These are phyloP conservation scores for Trichosanthes truncata DNA, from an alignment of 306 rosid species.

Conservation along the genomic window DNA sequence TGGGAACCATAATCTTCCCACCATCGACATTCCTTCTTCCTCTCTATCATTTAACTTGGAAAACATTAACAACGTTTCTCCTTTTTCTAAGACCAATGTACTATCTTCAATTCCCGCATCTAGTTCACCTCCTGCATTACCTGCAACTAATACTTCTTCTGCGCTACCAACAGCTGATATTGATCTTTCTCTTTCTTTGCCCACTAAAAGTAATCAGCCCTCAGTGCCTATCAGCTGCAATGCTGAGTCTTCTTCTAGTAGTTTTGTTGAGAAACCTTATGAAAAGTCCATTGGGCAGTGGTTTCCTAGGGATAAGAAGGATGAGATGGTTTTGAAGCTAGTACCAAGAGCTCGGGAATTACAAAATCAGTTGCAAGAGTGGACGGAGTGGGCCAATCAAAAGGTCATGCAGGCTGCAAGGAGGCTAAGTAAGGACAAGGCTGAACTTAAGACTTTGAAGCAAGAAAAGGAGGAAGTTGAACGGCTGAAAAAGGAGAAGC, in stretches of 20 bases:
- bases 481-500: slow-evolving; percentile 73
- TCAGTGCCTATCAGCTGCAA: slow-evolving; percentile 29
- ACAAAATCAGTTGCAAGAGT: slow-evolving; percentile 73
- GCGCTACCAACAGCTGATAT: slow-evolving; percentile 36
- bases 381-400: slow-evolving; percentile 96
- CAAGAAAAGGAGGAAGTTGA: slow-evolving; percentile 90
- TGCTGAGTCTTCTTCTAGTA: slow-evolving; percentile 26
- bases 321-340: slow-evolving; percentile 67
- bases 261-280: slow-evolving; percentile 38
- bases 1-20: slow-evolving; percentile 28
- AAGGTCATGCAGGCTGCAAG: slow-evolving; percentile 97
- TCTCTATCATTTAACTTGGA: slow-evolving; percentile 30
- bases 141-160: slow-evolving; percentile 19
- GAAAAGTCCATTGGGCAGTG: slow-evolving; percentile 50
- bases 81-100: slow-evolving; percentile 19
- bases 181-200: slow-evolving; percentile 76
- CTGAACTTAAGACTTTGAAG: slow-evolving; percentile 61
- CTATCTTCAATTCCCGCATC: slow-evolving; percentile 12
- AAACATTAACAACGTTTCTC: slow-evolving; percentile 24
- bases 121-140: slow-evolving; percentile 6
- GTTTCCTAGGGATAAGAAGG: slow-evolving; percentile 67
- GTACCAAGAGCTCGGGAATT: slow-evolving; percentile 62
- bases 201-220: slow-evolving; percentile 33
- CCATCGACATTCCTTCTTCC: slow-evolving; percentile 34
- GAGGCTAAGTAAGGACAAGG: slow-evolving; percentile 78